Evolutionary conservation across 352 stramenopile species (phyloP).

Genomic region (Phytopythium mirpurense): DNA sequence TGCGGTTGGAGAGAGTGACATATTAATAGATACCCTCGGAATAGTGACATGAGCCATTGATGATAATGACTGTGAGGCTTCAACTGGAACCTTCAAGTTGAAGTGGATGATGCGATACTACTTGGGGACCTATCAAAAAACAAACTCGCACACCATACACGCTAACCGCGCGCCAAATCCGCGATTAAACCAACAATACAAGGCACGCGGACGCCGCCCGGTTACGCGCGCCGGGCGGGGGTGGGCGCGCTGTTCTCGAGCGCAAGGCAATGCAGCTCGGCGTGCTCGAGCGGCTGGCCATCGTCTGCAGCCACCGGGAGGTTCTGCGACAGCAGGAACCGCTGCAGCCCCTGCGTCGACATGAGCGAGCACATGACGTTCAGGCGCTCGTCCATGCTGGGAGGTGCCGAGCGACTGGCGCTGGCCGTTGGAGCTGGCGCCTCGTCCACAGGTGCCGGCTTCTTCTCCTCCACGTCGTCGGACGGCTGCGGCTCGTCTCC

Average conservation of each 20-base stretch:
- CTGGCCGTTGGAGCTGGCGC: not conserved
- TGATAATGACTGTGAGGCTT: too few species aligned
- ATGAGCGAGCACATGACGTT: conserved; percentile 80
- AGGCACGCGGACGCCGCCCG: too few species aligned
- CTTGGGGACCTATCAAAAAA: too few species aligned
- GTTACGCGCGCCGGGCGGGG: not conserved
- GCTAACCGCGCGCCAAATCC: too few species aligned
- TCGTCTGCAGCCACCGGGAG: conserved; percentile 28
- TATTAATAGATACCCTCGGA: not conserved
- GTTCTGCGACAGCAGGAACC: conserved; percentile 54
- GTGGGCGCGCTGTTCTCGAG: conserved; percentile 13
- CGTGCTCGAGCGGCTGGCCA: conserved; percentile 26
- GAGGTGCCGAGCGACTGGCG: not conserved
- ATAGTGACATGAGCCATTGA: too few species aligned
- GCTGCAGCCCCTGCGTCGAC: conserved; percentile 55
- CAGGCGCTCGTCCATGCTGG: conserved; percentile 26
- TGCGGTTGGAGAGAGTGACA: not conserved
- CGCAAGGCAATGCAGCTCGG: conserved; percentile 55
- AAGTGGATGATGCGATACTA: not conserved
- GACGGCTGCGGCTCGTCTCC: conserved; percentile 8
- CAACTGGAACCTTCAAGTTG: not conserved
- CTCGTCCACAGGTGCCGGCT: not conserved
- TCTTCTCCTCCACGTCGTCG: conserved; percentile 13
- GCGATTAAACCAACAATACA: too few species aligned
- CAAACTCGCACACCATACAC: too few species aligned